phyloP scores from a whole-genome alignment of 352 stramenopile species.

The Globisporangium parvum region DNA sequence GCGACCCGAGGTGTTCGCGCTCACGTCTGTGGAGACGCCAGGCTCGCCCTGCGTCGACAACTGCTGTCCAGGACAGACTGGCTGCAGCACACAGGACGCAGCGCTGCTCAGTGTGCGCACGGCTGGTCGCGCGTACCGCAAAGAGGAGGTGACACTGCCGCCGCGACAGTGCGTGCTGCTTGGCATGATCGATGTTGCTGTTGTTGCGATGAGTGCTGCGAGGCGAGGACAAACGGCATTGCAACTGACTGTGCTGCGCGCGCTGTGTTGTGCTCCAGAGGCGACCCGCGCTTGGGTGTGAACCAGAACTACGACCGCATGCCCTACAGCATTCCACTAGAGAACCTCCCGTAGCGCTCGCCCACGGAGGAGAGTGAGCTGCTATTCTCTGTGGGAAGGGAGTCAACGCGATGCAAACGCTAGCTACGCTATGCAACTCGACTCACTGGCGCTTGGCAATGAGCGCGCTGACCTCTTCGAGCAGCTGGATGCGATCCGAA shows the following conservation, averaged over 20 bases:
- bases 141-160: constrained; percentile 46
- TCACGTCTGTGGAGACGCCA: constrained; percentile 45
- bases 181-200: no score
- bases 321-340: constrained; percentile 66
- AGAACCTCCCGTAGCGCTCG: constrained; percentile 36
- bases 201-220: no score
- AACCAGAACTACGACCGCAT: constrained; percentile 76
- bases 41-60: constrained; percentile 57
- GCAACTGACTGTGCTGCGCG: background rate
- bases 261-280: constrained; percentile 25
- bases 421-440: no score
- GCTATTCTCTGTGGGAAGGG: no score
- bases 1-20: constrained; percentile 51
- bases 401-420: no score
- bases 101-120: constrained; percentile 36
- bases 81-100: constrained; percentile 37
- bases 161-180: constrained; percentile 41
- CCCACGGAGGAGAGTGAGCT: no score
- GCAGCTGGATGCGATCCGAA: no score
- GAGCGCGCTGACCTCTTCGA: no score
- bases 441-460: no score
- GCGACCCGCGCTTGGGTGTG: constrained; percentile 58
- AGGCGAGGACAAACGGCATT: background rate
- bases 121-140: constrained; percentile 40
- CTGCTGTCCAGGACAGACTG: constrained; percentile 38